Evolutionary conservation across 805 yeast genomes (phyloP), one percentile per base, ranked within the genome.

Genomic region (Debaryomyces maramus): DNA sequence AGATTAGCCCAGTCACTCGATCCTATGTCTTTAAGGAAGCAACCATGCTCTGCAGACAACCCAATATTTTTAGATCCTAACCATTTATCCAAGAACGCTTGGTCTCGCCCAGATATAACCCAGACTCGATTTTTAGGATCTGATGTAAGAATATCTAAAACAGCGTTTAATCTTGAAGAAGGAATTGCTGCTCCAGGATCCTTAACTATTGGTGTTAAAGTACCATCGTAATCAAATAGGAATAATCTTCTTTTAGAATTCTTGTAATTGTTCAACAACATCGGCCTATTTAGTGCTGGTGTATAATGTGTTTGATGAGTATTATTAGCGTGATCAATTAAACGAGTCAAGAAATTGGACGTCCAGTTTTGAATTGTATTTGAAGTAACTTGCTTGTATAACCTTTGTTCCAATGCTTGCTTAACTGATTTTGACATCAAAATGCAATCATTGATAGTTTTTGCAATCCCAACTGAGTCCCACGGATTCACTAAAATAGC

Each of bases 161-260:
- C 78, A 6, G 70, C 62, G 39, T 78, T 72, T 32, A 93, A 70
- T 49, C 84, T 74, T 3, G 83, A 81, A 0, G 96, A 81, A 3
- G 99, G 99, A 30, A 93, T 85, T 0, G 99, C 99, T 0, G 98
- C 97, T n/a, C 91, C 88, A 2, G 99, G 99, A 52, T 93, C 98
- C 28, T 81, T 77, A 3, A 93, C 99, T 56, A 93, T 93, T 10
- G 98, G 98, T 0, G 99, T 88, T 50, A 93, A 72, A 1, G 99
- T 93, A 20, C 99, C 99, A 60, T 93, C 99, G 60, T 93, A 93
- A 65, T 93, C 99, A 65, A 93, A 90, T 52, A 93, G 62, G 52
- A 93, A 88, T 43, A 93, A 65, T 46, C 98, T 75, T 51, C 85
- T 75, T 23, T 77, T 46, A 0, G 97, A 80, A 16, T 60, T 49